Base-by-base conservation (phyloP, 805 yeast species). In the Yamadazyma sp. region DNA sequence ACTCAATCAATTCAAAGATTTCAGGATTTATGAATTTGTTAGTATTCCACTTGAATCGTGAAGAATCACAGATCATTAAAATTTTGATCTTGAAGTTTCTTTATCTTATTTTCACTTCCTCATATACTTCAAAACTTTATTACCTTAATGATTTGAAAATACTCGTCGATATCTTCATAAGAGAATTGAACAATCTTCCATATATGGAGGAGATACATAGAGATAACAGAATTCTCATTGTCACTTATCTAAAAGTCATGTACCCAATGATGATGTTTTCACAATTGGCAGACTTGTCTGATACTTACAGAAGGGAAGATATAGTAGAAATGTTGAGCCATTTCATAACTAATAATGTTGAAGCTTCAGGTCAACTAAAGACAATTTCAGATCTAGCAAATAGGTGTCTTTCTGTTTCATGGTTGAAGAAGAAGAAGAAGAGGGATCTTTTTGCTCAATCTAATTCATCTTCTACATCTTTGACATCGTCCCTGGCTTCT, bases 91-190 rank as follows among this genome's bases (percentile, higher is more conserved):
- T 89, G 47, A 89, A 89, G 58, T 69, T 86, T 38, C 62, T 89
- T 7, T 86, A 86, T 54, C 58, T 84, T 38, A 73, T 89, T 1
- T 76, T 89, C 58, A 80, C 89, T 2, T 75, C 80, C 4, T 68
- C 80, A 5, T 60, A 62, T 23, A 81, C 94, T 0, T 65, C 75
- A 35, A 83, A 81, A 39, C 69, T 81, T 48, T 76, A 87, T 31
- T 89, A 89, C 53, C 66, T 86, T 42, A 89, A 89, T 49, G 98
- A 89, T 54, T 60, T 89, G 39, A 80, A 82, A 48, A 94, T 89
- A 5, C 71, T 89, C 38, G 79, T 84, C 10, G 96, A 87, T 50
- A 88, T 89, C 7, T 68, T 89, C 34, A 69, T 89, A 1, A 65
- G 98, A 35, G 96, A 89, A 52, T 65, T 91, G 35, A 74, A 75